Conservation (phyloP, 2,329 filamentous ascomycete species). For the Tricladium varicosporioides region DNA sequence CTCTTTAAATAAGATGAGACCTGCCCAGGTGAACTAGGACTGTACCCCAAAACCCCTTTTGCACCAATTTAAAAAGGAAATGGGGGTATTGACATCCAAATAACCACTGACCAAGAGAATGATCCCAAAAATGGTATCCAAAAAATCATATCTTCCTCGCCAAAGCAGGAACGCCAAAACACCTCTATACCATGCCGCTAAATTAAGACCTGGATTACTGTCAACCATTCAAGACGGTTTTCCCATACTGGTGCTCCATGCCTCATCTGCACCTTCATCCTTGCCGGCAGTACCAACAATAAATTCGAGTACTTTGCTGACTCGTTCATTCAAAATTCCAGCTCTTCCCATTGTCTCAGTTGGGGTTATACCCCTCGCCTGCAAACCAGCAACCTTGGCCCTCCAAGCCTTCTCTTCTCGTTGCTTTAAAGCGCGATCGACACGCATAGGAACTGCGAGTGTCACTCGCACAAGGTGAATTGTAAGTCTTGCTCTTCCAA, state of each 20-base stretch:
- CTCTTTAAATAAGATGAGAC: too few relatives aligned
- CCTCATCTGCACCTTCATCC: constrained; percentile 38
- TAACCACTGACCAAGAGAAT: too few relatives aligned
- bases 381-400: constrained; percentile 36
- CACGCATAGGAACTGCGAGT: constrained; percentile 39
- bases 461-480: constrained; percentile 39
- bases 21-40: too few relatives aligned
- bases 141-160: too few relatives aligned
- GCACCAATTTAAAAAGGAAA: too few relatives aligned
- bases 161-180: not conserved
- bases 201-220: not conserved
- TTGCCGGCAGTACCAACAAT: constrained; percentile 40
- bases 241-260: constrained; percentile 30
- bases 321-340: constrained; percentile 39
- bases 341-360: constrained; percentile 29
- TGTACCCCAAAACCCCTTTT: too few relatives aligned
- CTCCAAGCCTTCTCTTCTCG: constrained; percentile 38
- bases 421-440: constrained; percentile 38
- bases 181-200: not conserved
- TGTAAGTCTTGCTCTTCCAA: constrained; percentile 37
- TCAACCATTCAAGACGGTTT: constrained; percentile 11
- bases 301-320: constrained; percentile 40
- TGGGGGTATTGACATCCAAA: too few relatives aligned
- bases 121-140: too few relatives aligned
- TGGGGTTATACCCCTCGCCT: constrained; percentile 34